These are phyloP conservation scores for Erythrophleum ivorense DNA, from an alignment of 331 rosid species.

Conservation along the genomic window DNA sequence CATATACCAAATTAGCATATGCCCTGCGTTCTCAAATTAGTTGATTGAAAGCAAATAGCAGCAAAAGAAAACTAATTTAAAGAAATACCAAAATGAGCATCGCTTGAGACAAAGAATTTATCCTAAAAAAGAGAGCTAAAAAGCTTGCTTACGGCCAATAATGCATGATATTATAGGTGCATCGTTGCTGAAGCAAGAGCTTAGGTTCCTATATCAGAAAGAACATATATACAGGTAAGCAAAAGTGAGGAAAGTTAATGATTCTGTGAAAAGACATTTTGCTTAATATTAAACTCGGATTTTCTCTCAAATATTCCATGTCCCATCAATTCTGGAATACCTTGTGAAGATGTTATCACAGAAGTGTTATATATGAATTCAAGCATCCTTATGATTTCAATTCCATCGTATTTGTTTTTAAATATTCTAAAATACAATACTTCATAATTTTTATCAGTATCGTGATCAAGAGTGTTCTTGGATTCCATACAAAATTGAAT, in stretches of 20 bases:
- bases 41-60: constrained; percentile 22
- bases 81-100: constrained; percentile 25
- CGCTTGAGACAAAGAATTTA: constrained; percentile 52
- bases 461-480: not conserved
- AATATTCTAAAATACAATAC: not conserved
- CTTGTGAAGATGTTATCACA: not conserved
- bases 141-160: constrained; percentile 33
- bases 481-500: too few species aligned
- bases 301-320: constrained; percentile 30
- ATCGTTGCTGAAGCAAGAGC: not conserved
- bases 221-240: not conserved
- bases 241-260: constrained; percentile 27
- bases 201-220: not conserved
- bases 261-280: constrained; percentile 39
- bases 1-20: constrained; percentile 36
- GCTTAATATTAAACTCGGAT: constrained; percentile 1
- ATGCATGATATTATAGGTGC: not conserved
- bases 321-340: constrained; percentile 22
- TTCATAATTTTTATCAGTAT: not conserved
- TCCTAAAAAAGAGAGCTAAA: constrained; percentile 15
- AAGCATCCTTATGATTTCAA: not conserved
- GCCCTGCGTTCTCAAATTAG: constrained; percentile 14
- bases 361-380: not conserved
- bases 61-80: not conserved
- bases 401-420: not conserved